These are phyloP conservation scores for Wickerhamomyces pijperi DNA, from an alignment of 805 yeast species.

Conservation along the genomic window DNA sequence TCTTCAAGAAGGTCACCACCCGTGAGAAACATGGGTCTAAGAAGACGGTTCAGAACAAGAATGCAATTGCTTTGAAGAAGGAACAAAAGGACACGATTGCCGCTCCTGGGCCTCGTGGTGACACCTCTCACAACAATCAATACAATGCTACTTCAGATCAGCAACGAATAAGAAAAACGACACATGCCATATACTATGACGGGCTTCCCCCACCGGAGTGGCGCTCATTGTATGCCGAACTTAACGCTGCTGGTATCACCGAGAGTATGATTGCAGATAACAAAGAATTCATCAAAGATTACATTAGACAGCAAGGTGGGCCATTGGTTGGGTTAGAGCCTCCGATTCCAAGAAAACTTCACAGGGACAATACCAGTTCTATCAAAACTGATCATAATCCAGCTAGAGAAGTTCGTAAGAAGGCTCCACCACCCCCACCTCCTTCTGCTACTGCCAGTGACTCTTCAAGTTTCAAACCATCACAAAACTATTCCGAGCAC, in stretches of 20 bases:
- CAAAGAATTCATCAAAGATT: slow-evolving; percentile 70
- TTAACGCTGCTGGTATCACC: slow-evolving; percentile 68
- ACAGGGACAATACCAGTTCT: slow-evolving; percentile 6
- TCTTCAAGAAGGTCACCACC: slow-evolving; percentile 62
- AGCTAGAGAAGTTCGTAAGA: slow-evolving; percentile 26
- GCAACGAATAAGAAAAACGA: slow-evolving; percentile 43
- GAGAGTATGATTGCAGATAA: slow-evolving; percentile 88
- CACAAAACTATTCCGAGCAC: slow-evolving; percentile 20
- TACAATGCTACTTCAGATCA: slow-evolving; percentile 21
- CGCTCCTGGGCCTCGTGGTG: slow-evolving; percentile 20
- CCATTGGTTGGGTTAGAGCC: slow-evolving; percentile 79
- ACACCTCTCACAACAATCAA: slow-evolving; percentile 16
- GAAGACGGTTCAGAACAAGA: slow-evolving; percentile 75
- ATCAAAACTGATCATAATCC: slow-evolving; percentile 10
- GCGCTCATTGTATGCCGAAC: slow-evolving; percentile 61
- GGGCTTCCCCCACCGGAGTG: slow-evolving; percentile 78
- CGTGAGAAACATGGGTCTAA: slow-evolving; percentile 80
- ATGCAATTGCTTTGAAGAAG: slow-evolving; percentile 73
- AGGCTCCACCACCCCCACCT: slow-evolving; percentile 35
- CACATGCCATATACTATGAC: slow-evolving; percentile 61
- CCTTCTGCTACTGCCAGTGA: slow-evolving; percentile 13
- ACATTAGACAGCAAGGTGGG: slow-evolving; percentile 63
- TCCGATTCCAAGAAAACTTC: slow-evolving; percentile 61
- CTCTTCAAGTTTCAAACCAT: slow-evolving; percentile 9
- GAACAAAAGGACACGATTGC: slow-evolving; percentile 22